Conservation (phyloP, 2,329 filamentous ascomycete genomes). For the Aschersonia sp. region DNA sequence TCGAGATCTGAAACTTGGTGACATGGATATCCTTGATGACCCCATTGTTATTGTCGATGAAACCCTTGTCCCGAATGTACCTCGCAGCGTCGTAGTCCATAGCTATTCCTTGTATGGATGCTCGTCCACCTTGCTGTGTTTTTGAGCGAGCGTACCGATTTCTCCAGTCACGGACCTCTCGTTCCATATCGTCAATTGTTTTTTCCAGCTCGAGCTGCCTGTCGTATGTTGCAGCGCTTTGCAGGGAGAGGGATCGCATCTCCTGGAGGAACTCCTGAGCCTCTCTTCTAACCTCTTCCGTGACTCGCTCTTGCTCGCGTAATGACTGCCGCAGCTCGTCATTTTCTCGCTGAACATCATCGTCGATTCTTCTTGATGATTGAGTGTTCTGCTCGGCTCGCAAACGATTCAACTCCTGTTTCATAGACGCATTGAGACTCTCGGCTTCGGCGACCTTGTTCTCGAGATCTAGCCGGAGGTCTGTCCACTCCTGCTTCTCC, state of each 20-base stretch:
- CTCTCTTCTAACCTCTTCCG: slow-evolving; percentile 74
- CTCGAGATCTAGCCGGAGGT: slow-evolving; percentile 53
- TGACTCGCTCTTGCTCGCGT: slow-evolving; percentile 63
- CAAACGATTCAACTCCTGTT: slow-evolving; percentile 62
- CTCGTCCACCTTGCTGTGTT: slow-evolving; percentile 69
- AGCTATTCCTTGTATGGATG: slow-evolving; percentile 62
- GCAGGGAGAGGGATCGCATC: slow-evolving; percentile 75
- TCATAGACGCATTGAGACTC: slow-evolving; percentile 63
- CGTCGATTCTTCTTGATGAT: slow-evolving; percentile 22
- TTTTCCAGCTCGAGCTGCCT: slow-evolving; percentile 66
- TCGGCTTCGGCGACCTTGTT: slow-evolving; percentile 60
- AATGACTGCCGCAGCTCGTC: slow-evolving; percentile 50
- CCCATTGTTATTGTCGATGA: slow-evolving; percentile 52
- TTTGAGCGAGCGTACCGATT: slow-evolving; percentile 77
- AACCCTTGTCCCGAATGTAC: slow-evolving; percentile 49
- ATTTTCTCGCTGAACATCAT: slow-evolving; percentile 53
- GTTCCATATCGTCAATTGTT: slow-evolving; percentile 62
- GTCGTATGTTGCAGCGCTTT: slow-evolving; percentile 65
- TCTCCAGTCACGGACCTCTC: slow-evolving; percentile 81
- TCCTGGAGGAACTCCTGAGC: slow-evolving; percentile 73
- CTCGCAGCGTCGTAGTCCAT: slow-evolving; percentile 56
- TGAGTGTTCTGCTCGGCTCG: slow-evolving; percentile 33
- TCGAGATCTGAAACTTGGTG: slow-evolving; percentile 85
- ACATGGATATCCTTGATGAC: slow-evolving; percentile 83
- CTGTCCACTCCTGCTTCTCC: slow-evolving; percentile 59